A percentile compares a stretch with the other conserved stretches of the same genome.
These are phyloP conservation scores for Termitomyces sp. DNA, from an alignment of 768 basidiomycete genomes.

Conservation along the genomic window DNA sequence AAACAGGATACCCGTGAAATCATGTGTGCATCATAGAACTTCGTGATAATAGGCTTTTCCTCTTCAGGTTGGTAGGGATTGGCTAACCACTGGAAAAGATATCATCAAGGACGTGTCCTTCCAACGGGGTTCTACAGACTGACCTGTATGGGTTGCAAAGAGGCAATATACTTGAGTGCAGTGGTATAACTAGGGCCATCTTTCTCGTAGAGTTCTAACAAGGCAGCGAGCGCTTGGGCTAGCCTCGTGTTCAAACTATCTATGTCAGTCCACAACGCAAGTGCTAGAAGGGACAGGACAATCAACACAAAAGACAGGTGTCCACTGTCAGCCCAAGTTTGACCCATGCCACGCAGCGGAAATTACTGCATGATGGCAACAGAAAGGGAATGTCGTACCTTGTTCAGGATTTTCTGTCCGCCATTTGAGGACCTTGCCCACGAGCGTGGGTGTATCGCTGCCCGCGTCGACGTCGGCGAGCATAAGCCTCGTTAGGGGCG, in stretches of 20 bases:
- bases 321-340: constrained; percentile 4
- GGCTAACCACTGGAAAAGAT: constrained; percentile 47
- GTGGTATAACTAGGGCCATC: constrained; percentile 47
- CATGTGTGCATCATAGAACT: constrained; percentile 52
- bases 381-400: constrained; percentile 30
- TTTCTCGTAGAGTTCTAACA: constrained; percentile 43
- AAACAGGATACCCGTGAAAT: constrained; percentile 45
- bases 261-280: constrained; percentile 59
- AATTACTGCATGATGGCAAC: neutral
- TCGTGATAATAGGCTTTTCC: constrained; percentile 40
- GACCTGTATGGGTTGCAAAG: constrained; percentile 53
- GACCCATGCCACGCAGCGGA: constrained; percentile 1
- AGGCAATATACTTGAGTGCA: constrained; percentile 58
- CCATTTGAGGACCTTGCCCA: constrained; percentile 90
- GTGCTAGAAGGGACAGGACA: constrained; percentile 32
- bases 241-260: constrained; percentile 58
- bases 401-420: constrained; percentile 54
- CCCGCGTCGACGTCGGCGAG: constrained; percentile 96
- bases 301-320: neutral
- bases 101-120: neutral
- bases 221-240: constrained; percentile 40
- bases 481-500: constrained; percentile 77
- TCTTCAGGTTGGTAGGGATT: constrained; percentile 44
- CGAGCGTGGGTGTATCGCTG: constrained; percentile 91
- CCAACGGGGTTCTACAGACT: constrained; percentile 1